Evolutionary conservation across 1,284 basidiomycete genomes (phyloP), one percentile per base, ranked within the genome.

Genomic region (Ceratobasidium sp.): DNA sequence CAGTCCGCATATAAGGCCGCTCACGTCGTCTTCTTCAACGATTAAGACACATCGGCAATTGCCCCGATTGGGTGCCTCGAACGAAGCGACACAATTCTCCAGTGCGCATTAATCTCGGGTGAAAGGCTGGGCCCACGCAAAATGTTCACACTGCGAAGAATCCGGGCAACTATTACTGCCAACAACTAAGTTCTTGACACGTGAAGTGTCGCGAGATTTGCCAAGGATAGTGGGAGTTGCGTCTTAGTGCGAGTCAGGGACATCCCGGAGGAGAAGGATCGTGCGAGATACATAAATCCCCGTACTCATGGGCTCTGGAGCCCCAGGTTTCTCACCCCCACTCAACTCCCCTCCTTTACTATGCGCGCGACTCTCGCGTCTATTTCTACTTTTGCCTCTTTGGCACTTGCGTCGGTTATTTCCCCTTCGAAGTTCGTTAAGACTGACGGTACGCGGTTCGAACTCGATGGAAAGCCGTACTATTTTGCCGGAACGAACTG

Each of bases 401-500:
- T 75, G 62, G 73, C 73, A 23, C 62, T 75, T 42, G 73, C 62
- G 46, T 56, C 61, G 62, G 73, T 62, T 42, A 38, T 56, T 56
- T 62, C 73, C 20, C 66, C 73, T 15, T 52, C 73, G 26, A 75
- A 75, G 50, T 75, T 52, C 38, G 73, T 75, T 50, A 66, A 66
- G 62, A 46, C 73, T 6, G 73, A 75, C 44, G 73, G 73, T 38
- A 75, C 73, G 15, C 73, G 62, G 9, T 80, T 80, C 64, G 65
- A 71, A 50, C 38, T 80, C 44, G 74, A 80, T 67, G 79, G 78
- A 20, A 78, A 68, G 73, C 80, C 84, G 5, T 88, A 92, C 81
- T 84, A 83, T 40, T 91, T 90, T 80, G 83, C 91, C 54, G 92
- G 91, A 17, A 91, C 92, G 0, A 91, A 91, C 79, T 90, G 89